Percentiles rank a stretch among this genome's conserved stretches.
These are phyloP conservation scores for Cymbopogon flexuosus DNA, from an alignment of 202 grass and related monocot genomes.

Conservation along the genomic window DNA sequence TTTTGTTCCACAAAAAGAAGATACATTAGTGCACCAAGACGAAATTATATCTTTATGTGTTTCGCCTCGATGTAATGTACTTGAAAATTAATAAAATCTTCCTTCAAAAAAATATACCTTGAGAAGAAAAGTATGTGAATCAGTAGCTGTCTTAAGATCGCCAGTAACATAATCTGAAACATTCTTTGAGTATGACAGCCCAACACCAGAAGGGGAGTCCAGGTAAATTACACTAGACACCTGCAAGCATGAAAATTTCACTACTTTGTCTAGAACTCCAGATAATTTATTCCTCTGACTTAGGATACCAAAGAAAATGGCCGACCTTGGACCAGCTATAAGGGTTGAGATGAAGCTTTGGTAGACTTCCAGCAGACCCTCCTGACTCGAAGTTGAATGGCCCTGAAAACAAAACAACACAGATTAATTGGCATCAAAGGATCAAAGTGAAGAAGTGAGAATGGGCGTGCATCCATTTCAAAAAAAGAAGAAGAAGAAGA, in stretches of 20 bases:
- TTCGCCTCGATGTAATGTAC: background rate
- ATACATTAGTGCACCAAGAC: background rate
- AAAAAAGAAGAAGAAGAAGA: too few species aligned
- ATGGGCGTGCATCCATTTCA: too few species aligned
- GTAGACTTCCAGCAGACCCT: conserved; percentile 36
- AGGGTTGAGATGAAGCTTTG: conserved; percentile 81
- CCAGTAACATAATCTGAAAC: conserved; percentile 67
- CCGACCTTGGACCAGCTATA: conserved; percentile 94
- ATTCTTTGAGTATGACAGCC: conserved; percentile 68
- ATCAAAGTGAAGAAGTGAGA: background rate
- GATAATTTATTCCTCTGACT: background rate
- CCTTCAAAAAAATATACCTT: conserved; percentile 41
- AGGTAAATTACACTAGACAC: conserved; percentile 93
- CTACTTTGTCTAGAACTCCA: background rate
- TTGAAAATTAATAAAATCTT: background rate
- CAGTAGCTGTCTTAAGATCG: conserved; percentile 65
- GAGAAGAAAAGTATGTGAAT: conserved; percentile 81
- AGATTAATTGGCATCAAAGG: background rate
- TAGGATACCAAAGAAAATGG: background rate
- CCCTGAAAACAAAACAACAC: conserved; percentile 38
- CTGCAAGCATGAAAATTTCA: conserved; percentile 10
- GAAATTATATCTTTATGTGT: background rate
- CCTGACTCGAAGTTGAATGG: conserved; percentile 88
- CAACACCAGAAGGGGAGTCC: conserved; percentile 91
- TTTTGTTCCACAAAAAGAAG: conserved; percentile 4